Base-by-base conservation (phyloP, 1,139 yeast genomes). In the Debaryomyces robertsiae region DNA sequence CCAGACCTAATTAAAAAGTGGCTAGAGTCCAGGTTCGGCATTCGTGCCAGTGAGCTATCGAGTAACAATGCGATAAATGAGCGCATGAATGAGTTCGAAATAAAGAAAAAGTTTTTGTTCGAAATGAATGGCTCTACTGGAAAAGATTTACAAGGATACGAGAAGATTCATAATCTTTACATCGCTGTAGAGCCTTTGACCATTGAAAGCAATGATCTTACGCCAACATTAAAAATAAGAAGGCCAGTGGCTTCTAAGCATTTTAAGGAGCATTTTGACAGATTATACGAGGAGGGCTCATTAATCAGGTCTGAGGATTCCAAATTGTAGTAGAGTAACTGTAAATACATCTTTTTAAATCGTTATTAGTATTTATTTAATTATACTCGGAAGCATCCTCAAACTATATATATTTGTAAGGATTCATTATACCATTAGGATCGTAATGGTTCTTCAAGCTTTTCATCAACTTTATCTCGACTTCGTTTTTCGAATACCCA, bases 381-480 rank as follows among this genome's bases (percentile, higher is more conserved):
- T 19, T 19, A 19, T 19, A 24, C 11, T 32, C 18, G 32, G 24
- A 18, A 36, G 10, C 17, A 9, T 25, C 10, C 11, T 5, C 22
- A 6, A 19, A 19, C 34, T 64, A 77, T 40, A 85, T 72, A 55
- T 89, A 90, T 63, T 93, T 93, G 71, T 93, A 91, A 22, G 98
- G 98, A 61, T 91, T 91, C 75, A 91, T 65, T 53, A 91, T 91
- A 14, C 83, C 86, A 42, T 88, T 84, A 48, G 97, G 97, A 70
- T 91, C 98, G 58, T 81, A 90, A 50, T 79, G 82, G n/a, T 71
- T 54, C 67, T 91, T 91, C 53, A 91, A 67, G 30, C 79, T 79
- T 58, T 84, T 84, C 75, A 93, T 90, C 68, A 88, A 61, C 33
- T 69, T 61, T 46, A 93, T 78, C 61, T 88, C 90, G 36, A 69